phyloP scores from a whole-genome alignment of 441 rosid species.

The Pelargonium cotyledonis region DNA sequence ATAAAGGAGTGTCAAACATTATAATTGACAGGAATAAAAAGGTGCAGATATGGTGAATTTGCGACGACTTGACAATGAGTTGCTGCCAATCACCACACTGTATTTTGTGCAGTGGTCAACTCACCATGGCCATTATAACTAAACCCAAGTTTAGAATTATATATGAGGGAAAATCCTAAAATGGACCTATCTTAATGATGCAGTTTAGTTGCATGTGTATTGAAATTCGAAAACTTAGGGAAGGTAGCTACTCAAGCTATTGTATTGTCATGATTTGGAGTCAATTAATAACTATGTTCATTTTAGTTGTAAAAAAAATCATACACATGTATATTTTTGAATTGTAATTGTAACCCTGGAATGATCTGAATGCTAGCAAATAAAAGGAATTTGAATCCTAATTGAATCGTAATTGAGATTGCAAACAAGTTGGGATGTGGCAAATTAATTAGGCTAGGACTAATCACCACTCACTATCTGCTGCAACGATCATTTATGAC shows the following conservation, averaged over 20 bases:
- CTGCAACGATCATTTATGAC: background rate
- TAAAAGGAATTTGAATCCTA: background rate
- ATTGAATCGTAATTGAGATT: background rate
- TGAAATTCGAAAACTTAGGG: too few relatives aligned
- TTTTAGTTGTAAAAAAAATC: background rate
- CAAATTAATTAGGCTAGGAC: too few relatives aligned
- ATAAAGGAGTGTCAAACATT: background rate
- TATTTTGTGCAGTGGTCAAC: too few relatives aligned
- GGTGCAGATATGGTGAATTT: background rate
- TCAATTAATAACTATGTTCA: background rate
- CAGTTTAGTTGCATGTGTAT: too few relatives aligned
- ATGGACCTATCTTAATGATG: background rate
- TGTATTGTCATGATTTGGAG: background rate
- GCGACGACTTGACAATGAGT: background rate
- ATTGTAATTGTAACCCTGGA: too few relatives aligned
- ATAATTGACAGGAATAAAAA: background rate
- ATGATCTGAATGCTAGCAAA: background rate
- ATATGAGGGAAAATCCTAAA: background rate
- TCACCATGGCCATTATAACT: too few relatives aligned
- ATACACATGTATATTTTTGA: too few relatives aligned
- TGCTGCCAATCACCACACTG: background rate
- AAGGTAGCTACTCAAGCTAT: background rate
- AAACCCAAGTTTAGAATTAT: background rate
- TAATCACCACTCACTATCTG: too few relatives aligned
- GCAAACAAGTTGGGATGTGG: background rate